Conservation (phyloP, 2,329 filamentous ascomycete species). For the Cryphonectria japonica region DNA sequence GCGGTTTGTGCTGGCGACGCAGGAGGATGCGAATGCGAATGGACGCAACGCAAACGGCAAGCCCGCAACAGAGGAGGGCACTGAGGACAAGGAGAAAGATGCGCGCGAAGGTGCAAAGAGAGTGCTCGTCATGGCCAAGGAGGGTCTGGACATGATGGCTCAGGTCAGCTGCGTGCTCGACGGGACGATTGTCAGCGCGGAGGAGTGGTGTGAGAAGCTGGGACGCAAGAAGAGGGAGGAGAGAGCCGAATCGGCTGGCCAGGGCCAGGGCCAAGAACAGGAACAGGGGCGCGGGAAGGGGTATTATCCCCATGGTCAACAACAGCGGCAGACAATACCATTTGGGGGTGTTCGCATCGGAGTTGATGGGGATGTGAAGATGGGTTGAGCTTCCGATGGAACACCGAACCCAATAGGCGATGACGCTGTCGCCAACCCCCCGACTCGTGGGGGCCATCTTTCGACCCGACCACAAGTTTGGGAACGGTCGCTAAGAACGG, state of each 20-base stretch:
- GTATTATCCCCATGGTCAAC: conserved; percentile 18
- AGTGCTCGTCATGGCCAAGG: conserved; percentile 83
- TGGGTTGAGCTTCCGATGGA: conserved; percentile 17
- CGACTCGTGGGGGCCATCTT: neutral
- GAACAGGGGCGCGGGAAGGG: conserved; percentile 36
- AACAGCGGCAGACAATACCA: conserved; percentile 24
- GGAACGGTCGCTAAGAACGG: neutral
- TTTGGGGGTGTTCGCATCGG: conserved; percentile 26
- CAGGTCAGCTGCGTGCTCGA: conserved; percentile 89
- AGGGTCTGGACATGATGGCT: conserved; percentile 91
- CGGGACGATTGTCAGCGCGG: conserved; percentile 86
- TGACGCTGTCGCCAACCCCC: neutral
- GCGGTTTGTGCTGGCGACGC: conserved; percentile 74
- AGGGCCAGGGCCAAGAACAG: conserved; percentile 32
- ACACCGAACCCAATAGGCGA: neutral
- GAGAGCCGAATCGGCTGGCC: conserved; percentile 15
- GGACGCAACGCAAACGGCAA: conserved; percentile 28
- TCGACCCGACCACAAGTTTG: neutral
- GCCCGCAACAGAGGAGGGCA: conserved; percentile 38
- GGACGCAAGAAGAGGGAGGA: conserved; percentile 53
- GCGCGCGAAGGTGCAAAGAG: conserved; percentile 67
- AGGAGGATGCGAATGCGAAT: conserved; percentile 37
- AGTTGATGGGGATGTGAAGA: conserved; percentile 29
- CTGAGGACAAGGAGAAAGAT: conserved; percentile 46
- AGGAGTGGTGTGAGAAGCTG: conserved; percentile 85